Conservation (phyloP, 306 rosid species). For the Vigna radiata region DNA sequence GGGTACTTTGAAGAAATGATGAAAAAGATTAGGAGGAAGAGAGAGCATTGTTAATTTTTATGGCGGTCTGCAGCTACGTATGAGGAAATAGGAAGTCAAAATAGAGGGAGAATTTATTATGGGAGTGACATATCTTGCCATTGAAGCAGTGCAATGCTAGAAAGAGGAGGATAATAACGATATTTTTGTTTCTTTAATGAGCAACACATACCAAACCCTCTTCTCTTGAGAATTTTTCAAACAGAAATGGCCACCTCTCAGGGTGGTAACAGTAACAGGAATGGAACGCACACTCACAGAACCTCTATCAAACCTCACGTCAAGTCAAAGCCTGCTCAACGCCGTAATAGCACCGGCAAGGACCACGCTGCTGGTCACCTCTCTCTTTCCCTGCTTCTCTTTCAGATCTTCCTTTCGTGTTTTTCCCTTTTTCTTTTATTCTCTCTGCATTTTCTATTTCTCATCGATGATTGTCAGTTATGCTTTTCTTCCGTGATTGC, state of each 20-base stretch:
- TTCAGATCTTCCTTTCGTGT: conserved; percentile 23
- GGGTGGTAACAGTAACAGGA: conserved; percentile 53
- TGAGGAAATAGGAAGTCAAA: conserved; percentile 31
- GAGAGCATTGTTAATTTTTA: conserved; percentile 4
- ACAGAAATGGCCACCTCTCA: conserved; percentile 72
- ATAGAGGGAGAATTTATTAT: conserved; percentile 43
- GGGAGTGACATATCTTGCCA: conserved; percentile 61
- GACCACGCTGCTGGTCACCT: conserved; percentile 68
- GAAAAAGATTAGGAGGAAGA: background rate
- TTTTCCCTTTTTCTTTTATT: background rate
- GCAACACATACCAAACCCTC: conserved; percentile 5
- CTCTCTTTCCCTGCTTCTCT: conserved; percentile 47
- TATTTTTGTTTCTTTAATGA: conserved; percentile 43
- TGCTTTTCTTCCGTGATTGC: conserved; percentile 18
- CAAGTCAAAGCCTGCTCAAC: conserved; percentile 77
- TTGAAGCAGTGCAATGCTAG: conserved; percentile 12
- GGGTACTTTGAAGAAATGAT: conserved; percentile 6
- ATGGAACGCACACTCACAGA: conserved; percentile 58
- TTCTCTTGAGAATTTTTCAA: background rate
- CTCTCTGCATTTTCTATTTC: background rate
- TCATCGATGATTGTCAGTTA: background rate
- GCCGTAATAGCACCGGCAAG: conserved; percentile 84
- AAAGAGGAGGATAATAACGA: background rate
- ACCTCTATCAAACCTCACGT: conserved; percentile 61
- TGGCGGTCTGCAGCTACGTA: background rate